These are phyloP conservation scores for Thraustochytrium sp. DNA, from an alignment of 352 stramenopile species.

Conservation along the genomic window DNA sequence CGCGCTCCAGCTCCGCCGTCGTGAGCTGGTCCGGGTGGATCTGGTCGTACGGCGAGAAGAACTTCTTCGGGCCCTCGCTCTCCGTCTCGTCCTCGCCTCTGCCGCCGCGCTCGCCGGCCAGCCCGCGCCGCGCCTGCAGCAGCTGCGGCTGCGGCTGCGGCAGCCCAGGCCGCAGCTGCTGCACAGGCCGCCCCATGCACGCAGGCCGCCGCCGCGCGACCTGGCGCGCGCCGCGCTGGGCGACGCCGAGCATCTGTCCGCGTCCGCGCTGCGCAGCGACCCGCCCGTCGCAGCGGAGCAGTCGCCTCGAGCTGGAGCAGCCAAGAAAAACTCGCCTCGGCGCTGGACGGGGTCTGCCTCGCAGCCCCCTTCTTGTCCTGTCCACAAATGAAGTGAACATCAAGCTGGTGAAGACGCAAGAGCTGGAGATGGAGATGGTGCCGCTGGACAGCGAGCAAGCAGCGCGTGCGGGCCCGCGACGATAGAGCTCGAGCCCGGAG, in stretches of 20 bases:
- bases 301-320: neutral
- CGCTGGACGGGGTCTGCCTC: too few relatives aligned
- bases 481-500: too few relatives aligned
- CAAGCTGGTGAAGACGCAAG: too few relatives aligned
- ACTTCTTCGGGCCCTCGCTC: neutral
- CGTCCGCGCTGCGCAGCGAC: neutral
- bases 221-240: neutral
- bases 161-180: neutral
- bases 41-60: neutral
- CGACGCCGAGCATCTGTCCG: neutral
- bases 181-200: neutral
- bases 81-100: neutral
- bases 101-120: neutral
- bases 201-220: neutral
- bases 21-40: neutral
- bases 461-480: too few relatives aligned
- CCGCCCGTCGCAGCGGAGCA: neutral
- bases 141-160: neutral
- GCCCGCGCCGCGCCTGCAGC: neutral
- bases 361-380: too few relatives aligned
- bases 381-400: too few relatives aligned
- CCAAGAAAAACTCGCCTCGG: neutral
- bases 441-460: too few relatives aligned
- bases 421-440: too few relatives aligned
- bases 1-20: neutral